Percentiles rank a stretch among this genome's conserved stretches.
phyloP scores from a whole-genome alignment of 2,329 filamentous ascomycete species.

The Periglandula ipomoeae region DNA sequence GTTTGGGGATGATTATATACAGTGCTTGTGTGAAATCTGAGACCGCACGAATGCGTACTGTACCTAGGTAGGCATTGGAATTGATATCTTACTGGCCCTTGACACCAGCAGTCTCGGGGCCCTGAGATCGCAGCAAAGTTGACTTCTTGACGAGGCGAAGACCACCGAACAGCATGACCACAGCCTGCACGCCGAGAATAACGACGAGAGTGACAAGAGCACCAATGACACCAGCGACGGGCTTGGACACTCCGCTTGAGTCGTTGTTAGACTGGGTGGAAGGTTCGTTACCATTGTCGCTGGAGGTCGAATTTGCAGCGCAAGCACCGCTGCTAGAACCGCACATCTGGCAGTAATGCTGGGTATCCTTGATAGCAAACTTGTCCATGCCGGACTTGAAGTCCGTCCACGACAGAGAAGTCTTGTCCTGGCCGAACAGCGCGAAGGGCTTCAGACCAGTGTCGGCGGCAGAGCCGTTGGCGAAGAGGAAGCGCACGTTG shows the following conservation, averaged over 20 bases:
- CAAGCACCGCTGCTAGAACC: conserved; percentile 64
- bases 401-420: conserved; percentile 55
- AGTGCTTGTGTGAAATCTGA: no score
- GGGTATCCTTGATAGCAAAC: conserved; percentile 56
- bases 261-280: conserved; percentile 14
- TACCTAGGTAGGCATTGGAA: no score
- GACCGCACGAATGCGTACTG: background rate
- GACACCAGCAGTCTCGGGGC: conserved; percentile 8
- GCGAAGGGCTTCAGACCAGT: conserved; percentile 45
- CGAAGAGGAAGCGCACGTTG: conserved; percentile 51
- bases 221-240: conserved; percentile 75
- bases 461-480: conserved; percentile 45
- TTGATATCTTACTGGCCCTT: conserved; percentile 14
- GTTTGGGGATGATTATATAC: background rate
- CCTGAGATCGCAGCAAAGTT: conserved; percentile 15
- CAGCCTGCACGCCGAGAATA: conserved; percentile 34
- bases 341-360: conserved; percentile 66
- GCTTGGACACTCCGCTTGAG: conserved; percentile 47
- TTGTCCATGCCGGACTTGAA: conserved; percentile 56
- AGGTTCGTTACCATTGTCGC: conserved; percentile 15
- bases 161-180: conserved; percentile 33
- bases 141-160: conserved; percentile 41
- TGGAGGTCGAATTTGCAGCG: conserved; percentile 27
- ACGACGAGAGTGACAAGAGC: conserved; percentile 53
- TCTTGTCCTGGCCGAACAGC: conserved; percentile 48